Conservation (phyloP, 2,329 filamentous ascomycete species). For the Neofusicoccum laricinum region DNA sequence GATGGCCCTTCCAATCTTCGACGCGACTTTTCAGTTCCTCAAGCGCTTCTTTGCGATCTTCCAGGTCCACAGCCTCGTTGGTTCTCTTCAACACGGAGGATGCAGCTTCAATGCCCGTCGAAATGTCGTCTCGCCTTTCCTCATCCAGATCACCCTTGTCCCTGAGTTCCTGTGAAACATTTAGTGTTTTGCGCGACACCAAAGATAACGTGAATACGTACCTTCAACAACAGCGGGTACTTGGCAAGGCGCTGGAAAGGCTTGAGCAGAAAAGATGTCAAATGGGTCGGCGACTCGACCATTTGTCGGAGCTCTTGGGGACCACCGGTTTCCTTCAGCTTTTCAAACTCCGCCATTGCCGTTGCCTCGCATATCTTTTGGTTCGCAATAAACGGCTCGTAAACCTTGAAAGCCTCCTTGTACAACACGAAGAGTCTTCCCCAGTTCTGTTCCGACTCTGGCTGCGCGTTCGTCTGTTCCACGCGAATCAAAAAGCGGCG, state of each 20-base stretch:
- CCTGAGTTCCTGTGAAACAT: constrained; percentile 64
- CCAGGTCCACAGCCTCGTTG: constrained; percentile 86
- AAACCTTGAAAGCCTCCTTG: constrained; percentile 85
- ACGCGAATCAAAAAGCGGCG: constrained; percentile 92
- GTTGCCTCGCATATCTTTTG: constrained; percentile 84
- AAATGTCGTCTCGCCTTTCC: constrained; percentile 67
- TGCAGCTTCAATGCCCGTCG: constrained; percentile 74
- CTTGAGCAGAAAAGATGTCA: constrained; percentile 91
- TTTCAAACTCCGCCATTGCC: constrained; percentile 83
- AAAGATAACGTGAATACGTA: constrained; percentile 38
- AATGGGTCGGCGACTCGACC: constrained; percentile 79
- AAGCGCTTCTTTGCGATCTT: constrained; percentile 78
- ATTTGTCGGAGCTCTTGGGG: constrained; percentile 63
- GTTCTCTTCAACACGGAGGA: constrained; percentile 79
- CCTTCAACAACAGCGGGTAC: constrained; percentile 86
- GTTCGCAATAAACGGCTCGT: constrained; percentile 96
- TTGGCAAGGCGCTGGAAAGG: constrained; percentile 95
- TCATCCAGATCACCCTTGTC: constrained; percentile 78
- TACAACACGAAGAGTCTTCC: constrained; percentile 85
- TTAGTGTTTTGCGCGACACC: background rate
- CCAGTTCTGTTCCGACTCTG: constrained; percentile 79
- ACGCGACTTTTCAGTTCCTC: constrained; percentile 78
- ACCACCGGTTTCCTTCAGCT: constrained; percentile 72
- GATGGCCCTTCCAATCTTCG: constrained; percentile 95
- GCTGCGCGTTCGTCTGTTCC: constrained; percentile 87